Base-by-base conservation (phyloP, 352 stramenopile species). In the Peronospora destructor region DNA sequence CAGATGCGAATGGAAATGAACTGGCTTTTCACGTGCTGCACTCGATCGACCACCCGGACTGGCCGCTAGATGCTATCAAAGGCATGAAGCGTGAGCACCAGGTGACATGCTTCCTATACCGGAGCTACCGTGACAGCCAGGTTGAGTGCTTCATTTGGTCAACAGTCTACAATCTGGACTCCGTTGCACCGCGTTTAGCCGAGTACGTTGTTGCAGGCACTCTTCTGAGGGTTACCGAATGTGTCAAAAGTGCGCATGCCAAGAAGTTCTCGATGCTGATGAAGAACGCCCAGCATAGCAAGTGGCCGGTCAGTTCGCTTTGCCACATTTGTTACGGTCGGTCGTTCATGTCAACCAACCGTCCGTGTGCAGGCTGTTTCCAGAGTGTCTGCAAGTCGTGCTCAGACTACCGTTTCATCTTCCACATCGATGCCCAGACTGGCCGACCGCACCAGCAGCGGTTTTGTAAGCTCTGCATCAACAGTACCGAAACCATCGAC, bases 31-130 rank as follows among this genome's bases (percentile, higher is more conserved):
- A 83, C 51, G 68, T 83, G 3, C 23, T 78, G 28, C 68, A 80
- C 60, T 83, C 68, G 39, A 83, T 83, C 42, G 72, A 80, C 32
- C 72, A 73, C 34, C 59, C 69, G 3, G 66, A 78, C 41, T 83
- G 63, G 64, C 64, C 61, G 2, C 60, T 66, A 12, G 66, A 77
- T 41, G 43, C 55, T 6, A 64, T 71, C 53, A 76, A 73, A 26
- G 61, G 67, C 40, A 57, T 76, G 47, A 83, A 83, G 34, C 68
- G 71, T 6, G 52, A 66, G 34, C 55, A 66, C 42, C 72, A 74
- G 32, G 66, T 76, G 8, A 72, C 57, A 10, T 79, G 68, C 43
- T 80, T 77, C 36, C 36, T 79, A 26, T 76, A 74, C 34, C 56
- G 64, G 0, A 59, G 57, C 33, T 50, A 58, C 56, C 45, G 61